Evolutionary conservation across 164 flowering plant species (phyloP).

Genomic region (Vitis labrusca): DNA sequence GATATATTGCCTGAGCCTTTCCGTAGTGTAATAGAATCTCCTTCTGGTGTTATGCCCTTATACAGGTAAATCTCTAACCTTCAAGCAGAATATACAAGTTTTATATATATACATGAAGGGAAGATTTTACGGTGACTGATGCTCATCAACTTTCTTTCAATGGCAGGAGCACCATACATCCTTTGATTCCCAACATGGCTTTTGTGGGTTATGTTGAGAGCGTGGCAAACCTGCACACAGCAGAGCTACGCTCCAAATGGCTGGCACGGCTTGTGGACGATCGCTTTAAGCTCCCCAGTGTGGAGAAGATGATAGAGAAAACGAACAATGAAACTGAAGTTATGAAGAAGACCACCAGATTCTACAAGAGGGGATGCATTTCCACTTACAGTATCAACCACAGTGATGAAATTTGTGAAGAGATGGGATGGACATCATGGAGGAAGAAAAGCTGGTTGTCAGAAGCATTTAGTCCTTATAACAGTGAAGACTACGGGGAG

Average conservation of each 20-base stretch:
- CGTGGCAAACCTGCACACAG: slow-evolving; percentile 69
- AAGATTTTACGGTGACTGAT: too few relatives aligned
- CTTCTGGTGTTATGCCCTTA: slow-evolving; percentile 73
- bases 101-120: too few relatives aligned
- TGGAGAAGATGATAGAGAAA: slow-evolving; percentile 65
- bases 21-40: slow-evolving; percentile 42
- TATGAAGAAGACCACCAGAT: slow-evolving; percentile 70
- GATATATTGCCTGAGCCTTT: slow-evolving; percentile 77
- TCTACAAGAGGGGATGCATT: slow-evolving; percentile 85
- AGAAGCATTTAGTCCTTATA: slow-evolving; percentile 82
- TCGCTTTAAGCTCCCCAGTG: slow-evolving; percentile 70
- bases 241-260: slow-evolving; percentile 89
- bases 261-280: slow-evolving; percentile 54
- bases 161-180: slow-evolving; percentile 76
- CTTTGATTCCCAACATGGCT: slow-evolving; percentile 85
- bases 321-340: slow-evolving; percentile 61
- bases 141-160: too few relatives aligned
- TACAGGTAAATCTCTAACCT: slow-evolving; percentile 50
- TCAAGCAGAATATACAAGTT: too few relatives aligned
- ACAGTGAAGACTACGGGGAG: slow-evolving; percentile 60
- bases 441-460: slow-evolving; percentile 75
- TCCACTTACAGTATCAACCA: slow-evolving; percentile 88
- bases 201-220: slow-evolving; percentile 84
- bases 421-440: slow-evolving; percentile 90
- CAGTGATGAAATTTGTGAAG: slow-evolving; percentile 80